Percentiles rank a stretch among this genome's conserved stretches.
These are phyloP conservation scores for Pseudophaeomoniella oleicola DNA, from an alignment of 2,329 filamentous ascomycete species.

Conservation along the genomic window DNA sequence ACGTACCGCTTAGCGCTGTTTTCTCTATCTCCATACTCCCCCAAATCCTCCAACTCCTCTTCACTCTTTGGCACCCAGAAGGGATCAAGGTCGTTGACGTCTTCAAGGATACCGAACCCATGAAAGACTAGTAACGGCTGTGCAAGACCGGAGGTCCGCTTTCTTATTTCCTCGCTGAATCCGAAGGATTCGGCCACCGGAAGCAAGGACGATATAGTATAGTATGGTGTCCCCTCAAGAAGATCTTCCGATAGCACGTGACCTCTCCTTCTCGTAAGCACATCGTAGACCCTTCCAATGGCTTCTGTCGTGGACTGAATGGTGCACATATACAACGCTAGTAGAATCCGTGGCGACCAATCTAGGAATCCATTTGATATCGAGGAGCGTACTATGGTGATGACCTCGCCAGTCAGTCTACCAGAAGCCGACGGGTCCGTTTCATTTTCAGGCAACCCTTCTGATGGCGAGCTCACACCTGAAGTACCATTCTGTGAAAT, in stretches of 20 bases:
- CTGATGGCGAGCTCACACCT: background rate
- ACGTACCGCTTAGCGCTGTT: conserved; percentile 96
- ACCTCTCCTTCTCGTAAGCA: conserved; percentile 88
- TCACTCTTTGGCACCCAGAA: conserved; percentile 97
- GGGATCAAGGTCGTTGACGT: conserved; percentile 61
- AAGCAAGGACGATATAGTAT: conserved; percentile 76
- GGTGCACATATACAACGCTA: conserved; percentile 96
- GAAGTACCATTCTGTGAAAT: background rate
- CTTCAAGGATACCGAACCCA: conserved; percentile 66
- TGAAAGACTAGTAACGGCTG: conserved; percentile 87
- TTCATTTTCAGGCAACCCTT: conserved; percentile 17
- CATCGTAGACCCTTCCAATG: conserved; percentile 85
- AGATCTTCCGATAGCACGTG: conserved; percentile 80
- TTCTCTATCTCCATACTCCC: conserved; percentile 83
- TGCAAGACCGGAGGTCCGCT: conserved; percentile 78
- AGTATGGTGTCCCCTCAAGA: conserved; percentile 92
- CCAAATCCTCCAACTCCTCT: conserved; percentile 89
- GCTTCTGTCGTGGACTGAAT: conserved; percentile 90
- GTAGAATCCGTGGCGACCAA: conserved; percentile 87
- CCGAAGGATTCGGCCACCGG: conserved; percentile 93
- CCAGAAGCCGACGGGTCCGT: conserved; percentile 52
- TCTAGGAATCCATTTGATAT: conserved; percentile 80
- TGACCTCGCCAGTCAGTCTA: conserved; percentile 81
- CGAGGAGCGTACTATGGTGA: conserved; percentile 73
- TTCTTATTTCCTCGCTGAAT: conserved; percentile 91